Percentiles rank a stretch among this genome's conserved stretches.
Conservation (phyloP, 2,329 filamentous ascomycete species). For the Macroventuria anomochaeta region DNA sequence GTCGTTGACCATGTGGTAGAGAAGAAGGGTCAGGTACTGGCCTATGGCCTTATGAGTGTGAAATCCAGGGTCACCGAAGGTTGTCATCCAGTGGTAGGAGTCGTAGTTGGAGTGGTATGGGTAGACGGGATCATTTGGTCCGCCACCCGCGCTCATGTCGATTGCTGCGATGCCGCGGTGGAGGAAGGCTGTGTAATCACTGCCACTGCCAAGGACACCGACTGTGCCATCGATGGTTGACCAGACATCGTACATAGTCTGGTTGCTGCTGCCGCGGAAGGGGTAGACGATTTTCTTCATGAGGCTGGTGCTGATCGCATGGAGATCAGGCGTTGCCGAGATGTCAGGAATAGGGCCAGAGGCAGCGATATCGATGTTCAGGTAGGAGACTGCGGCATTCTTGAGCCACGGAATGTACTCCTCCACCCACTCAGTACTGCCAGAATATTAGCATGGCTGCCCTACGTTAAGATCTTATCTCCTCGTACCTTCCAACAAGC, state of each 20-base stretch:
- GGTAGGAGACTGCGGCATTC: conserved; percentile 54
- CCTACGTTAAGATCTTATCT: background rate
- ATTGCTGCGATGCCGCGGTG: conserved; percentile 54
- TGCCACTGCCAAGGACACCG: conserved; percentile 55
- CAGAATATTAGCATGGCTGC: conserved; percentile 13
- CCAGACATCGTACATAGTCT: conserved; percentile 57
- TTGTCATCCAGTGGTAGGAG: conserved; percentile 60
- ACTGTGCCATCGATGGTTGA: conserved; percentile 44
- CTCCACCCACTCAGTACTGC: conserved; percentile 58
- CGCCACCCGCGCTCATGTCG: conserved; percentile 51
- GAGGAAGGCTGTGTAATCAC: conserved; percentile 57
- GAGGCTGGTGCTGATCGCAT: conserved; percentile 41
- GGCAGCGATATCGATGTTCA: conserved; percentile 60
- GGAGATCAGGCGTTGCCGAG: conserved; percentile 51
- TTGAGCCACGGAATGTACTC: conserved; percentile 58
- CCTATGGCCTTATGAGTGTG: conserved; percentile 58
- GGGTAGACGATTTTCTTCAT: conserved; percentile 54
- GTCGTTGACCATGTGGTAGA: conserved; percentile 52
- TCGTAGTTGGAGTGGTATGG: conserved; percentile 58
- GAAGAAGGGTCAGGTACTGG: conserved; percentile 53
- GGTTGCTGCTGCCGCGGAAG: conserved; percentile 45
- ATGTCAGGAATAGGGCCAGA: conserved; percentile 52
- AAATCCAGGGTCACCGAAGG: conserved; percentile 60
- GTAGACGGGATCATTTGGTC: conserved; percentile 53
- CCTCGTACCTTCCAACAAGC: conserved; percentile 40